Conservation (phyloP, 306 rosid genomes). For the Vigna radiata region DNA sequence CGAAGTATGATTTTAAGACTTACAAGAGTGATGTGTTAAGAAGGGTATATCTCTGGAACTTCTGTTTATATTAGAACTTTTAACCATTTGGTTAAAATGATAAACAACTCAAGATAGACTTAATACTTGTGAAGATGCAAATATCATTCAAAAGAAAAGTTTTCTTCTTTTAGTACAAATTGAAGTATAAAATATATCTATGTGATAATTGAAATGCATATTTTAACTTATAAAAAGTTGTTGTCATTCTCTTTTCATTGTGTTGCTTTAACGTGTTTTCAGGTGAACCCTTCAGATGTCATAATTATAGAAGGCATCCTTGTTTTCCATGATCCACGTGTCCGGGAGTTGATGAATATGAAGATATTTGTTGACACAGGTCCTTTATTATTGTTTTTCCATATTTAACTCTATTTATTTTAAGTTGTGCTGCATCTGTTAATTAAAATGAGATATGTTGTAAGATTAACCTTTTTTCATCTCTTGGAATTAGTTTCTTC, state of each 20-base stretch:
- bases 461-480: slow-evolving; percentile 15
- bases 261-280: slow-evolving; percentile 33
- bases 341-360: slow-evolving; percentile 96
- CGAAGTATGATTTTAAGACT: slow-evolving; percentile 91
- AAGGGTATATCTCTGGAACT: slow-evolving; percentile 72
- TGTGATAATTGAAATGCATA: slow-evolving; percentile 32
- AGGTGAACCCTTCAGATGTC: slow-evolving; percentile 99
- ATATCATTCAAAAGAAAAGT: slow-evolving; percentile 15
- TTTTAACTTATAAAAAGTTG: slow-evolving; percentile 13
- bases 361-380: slow-evolving; percentile 99
- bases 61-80: slow-evolving; percentile 15
- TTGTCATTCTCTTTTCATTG: slow-evolving; percentile 29
- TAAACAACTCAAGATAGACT: not conserved
- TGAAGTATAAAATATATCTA: slow-evolving; percentile 24
- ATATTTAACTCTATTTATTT: slow-evolving; percentile 27
- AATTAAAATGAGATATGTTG: slow-evolving; percentile 1
- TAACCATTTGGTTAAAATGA: slow-evolving; percentile 28
- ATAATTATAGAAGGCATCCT: slow-evolving; percentile 99
- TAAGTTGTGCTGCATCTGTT: slow-evolving; percentile 6
- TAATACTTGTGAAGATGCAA: slow-evolving; percentile 27
- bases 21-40: slow-evolving; percentile 74
- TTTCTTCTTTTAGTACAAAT: slow-evolving; percentile 13
- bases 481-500: not conserved
- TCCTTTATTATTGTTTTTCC: slow-evolving; percentile 57
- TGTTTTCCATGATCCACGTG: slow-evolving; percentile 92